Evolutionary conservation across 2,329 filamentous ascomycete species (phyloP).

Genomic region (Penicillium sp.): DNA sequence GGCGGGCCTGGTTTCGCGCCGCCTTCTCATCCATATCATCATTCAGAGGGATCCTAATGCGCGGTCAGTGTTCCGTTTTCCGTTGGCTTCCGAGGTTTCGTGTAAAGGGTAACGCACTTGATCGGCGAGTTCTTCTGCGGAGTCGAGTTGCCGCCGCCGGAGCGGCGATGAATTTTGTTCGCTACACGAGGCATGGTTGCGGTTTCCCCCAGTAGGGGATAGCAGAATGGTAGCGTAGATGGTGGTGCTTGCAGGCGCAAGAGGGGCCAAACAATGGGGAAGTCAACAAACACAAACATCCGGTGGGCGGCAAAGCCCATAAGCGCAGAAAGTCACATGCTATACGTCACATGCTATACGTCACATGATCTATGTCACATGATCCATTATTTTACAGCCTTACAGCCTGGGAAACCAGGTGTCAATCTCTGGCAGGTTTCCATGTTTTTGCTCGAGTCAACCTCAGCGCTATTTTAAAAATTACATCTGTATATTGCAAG

Average conservation of each 20-base stretch:
- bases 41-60: conserved; percentile 78
- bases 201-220: conserved; percentile 26
- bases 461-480: neutral
- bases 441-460: neutral
- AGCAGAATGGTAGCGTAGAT: conserved; percentile 12
- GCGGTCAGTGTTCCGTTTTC: conserved; percentile 12
- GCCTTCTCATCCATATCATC: conserved; percentile 93
- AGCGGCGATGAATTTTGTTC: conserved; percentile 44
- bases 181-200: conserved; percentile 54
- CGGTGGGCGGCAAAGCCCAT: conserved; percentile 24
- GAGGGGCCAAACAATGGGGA: conserved; percentile 23
- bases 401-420: conserved; percentile 7
- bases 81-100: conserved; percentile 5
- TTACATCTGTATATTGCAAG: neutral
- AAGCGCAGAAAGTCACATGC: conserved; percentile 17
- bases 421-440: neutral
- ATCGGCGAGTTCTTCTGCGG: conserved; percentile 50
- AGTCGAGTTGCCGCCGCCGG: conserved; percentile 44
- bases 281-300: conserved; percentile 41
- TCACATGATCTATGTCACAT: too few relatives aligned
- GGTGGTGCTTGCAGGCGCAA: conserved; percentile 15
- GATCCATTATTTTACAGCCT: too few relatives aligned
- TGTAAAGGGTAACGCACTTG: conserved; percentile 37
- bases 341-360: too few relatives aligned
- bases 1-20: conserved; percentile 76